Percentiles rank a stretch among this genome's conserved stretches.
Evolutionary conservation across 768 basidiomycete genomes (phyloP).

Genomic region (Boletus vinaceobasis): DNA sequence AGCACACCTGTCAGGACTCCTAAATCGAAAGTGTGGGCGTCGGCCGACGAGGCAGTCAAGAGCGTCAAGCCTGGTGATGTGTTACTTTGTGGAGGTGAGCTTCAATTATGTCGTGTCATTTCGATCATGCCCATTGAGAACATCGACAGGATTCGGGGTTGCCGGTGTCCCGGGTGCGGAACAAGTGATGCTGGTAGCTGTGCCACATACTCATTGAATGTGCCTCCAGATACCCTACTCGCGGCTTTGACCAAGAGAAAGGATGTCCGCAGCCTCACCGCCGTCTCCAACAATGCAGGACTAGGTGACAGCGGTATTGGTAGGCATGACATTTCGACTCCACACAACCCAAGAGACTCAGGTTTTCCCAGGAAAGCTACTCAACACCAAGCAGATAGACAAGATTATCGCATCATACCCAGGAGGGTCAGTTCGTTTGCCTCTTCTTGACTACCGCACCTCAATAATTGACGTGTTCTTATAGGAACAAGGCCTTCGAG

Average conservation of each 20-base stretch:
- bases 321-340: slow-evolving; percentile 20
- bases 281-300: slow-evolving; percentile 88
- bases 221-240: slow-evolving; percentile 69
- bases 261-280: slow-evolving; percentile 73
- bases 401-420: slow-evolving; percentile 90
- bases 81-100: slow-evolving; percentile 77
- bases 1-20: slow-evolving; percentile 26
- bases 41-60: slow-evolving; percentile 78
- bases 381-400: slow-evolving; percentile 70
- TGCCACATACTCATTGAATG: background rate
- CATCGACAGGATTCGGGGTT: slow-evolving; percentile 71
- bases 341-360: background rate
- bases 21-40: slow-evolving; percentile 71
- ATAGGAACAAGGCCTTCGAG: slow-evolving; percentile 85
- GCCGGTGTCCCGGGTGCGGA: slow-evolving; percentile 79
- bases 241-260: slow-evolving; percentile 69
- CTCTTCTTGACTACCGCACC: background rate
- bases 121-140: background rate
- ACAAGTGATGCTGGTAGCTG: background rate
- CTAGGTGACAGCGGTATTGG: slow-evolving; percentile 68
- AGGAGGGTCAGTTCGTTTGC: slow-evolving; percentile 55
- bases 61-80: slow-evolving; percentile 79
- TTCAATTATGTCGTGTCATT: background rate
- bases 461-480: background rate
- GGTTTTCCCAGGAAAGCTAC: slow-evolving; percentile 54